Percentiles rank a stretch among this genome's conserved stretches.
Conservation (phyloP, 495 filamentous ascomycete species). For the Elaphomyces granulatus region DNA sequence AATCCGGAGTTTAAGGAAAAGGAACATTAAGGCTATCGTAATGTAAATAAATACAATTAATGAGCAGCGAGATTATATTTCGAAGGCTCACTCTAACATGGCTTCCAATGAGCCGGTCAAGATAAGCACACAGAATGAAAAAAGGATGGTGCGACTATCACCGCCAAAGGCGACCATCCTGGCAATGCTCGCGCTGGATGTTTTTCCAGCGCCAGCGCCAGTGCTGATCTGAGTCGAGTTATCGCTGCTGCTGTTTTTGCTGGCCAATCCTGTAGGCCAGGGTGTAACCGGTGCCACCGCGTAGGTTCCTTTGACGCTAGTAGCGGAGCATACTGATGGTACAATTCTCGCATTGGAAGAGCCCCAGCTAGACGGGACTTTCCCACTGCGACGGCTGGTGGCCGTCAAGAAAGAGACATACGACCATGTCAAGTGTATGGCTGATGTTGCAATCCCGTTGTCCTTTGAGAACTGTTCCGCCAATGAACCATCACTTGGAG, state of each 20-base stretch:
- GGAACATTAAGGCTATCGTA: too few relatives aligned
- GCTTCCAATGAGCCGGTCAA: too few relatives aligned
- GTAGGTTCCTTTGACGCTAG: conserved; percentile 1
- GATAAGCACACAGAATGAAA: too few relatives aligned
- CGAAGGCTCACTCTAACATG: too few relatives aligned
- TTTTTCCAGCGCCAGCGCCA: not conserved
- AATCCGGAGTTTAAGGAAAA: too few relatives aligned
- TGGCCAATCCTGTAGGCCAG: not conserved
- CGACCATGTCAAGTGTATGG: conserved; percentile 51
- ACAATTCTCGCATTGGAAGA: conserved; percentile 31
- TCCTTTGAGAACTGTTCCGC: conserved; percentile 46
- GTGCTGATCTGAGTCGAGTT: not conserved
- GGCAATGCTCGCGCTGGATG: not conserved
- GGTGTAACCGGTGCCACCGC: not conserved
- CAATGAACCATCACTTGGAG: conserved; percentile 36
- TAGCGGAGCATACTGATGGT: conserved; percentile 17
- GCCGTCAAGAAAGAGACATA: conserved; percentile 50
- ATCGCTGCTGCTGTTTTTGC: too few relatives aligned
- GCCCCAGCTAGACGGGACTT: conserved; percentile 36
- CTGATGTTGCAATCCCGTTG: conserved; percentile 38
- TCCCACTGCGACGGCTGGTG: conserved; percentile 24
- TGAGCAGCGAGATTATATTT: too few relatives aligned
- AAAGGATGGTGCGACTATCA: too few relatives aligned
- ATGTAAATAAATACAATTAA: too few relatives aligned
- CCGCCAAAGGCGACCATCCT: not conserved